Percentiles rank a stretch among this genome's conserved stretches.
Evolutionary conservation across 75 land plant species (phyloP).

Genomic region (Gnetum montanum): DNA sequence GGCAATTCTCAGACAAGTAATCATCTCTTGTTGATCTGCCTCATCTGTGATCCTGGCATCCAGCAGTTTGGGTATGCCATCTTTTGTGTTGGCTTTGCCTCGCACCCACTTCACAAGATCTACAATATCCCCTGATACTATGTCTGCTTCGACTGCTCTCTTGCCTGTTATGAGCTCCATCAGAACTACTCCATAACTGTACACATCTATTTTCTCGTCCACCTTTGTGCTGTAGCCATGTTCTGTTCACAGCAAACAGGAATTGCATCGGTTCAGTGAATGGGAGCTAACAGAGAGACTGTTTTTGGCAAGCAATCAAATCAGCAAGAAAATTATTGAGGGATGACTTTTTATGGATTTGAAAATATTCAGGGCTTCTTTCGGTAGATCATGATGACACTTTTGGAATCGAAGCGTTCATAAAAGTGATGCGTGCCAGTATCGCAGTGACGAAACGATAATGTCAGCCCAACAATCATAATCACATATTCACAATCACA

Average conservation of each 20-base stretch:
- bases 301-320: too few species aligned
- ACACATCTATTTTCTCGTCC: conserved; percentile 51
- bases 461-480: too few species aligned
- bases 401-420: too few species aligned
- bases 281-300: too few species aligned
- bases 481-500: too few species aligned
- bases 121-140: conserved; percentile 22
- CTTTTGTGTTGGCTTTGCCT: conserved; percentile 30
- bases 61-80: conserved; percentile 35
- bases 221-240: conserved; percentile 28
- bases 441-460: too few species aligned
- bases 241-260: conserved; percentile 23
- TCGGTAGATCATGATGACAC: too few species aligned
- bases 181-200: conserved; percentile 48
- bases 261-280: too few species aligned
- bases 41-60: conserved; percentile 35
- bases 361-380: too few species aligned
- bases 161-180: conserved; percentile 49
- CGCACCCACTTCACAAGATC: conserved; percentile 59
- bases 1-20: conserved; percentile 33
- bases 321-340: too few species aligned
- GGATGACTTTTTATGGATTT: too few species aligned
- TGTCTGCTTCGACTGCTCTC: conserved; percentile 25
- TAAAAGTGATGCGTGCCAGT: too few species aligned
- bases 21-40: conserved; percentile 31